Evolutionary conservation across 495 filamentous ascomycete species (phyloP), one percentile per base, ranked within the genome.

Genomic region (Neurospora sp.): DNA sequence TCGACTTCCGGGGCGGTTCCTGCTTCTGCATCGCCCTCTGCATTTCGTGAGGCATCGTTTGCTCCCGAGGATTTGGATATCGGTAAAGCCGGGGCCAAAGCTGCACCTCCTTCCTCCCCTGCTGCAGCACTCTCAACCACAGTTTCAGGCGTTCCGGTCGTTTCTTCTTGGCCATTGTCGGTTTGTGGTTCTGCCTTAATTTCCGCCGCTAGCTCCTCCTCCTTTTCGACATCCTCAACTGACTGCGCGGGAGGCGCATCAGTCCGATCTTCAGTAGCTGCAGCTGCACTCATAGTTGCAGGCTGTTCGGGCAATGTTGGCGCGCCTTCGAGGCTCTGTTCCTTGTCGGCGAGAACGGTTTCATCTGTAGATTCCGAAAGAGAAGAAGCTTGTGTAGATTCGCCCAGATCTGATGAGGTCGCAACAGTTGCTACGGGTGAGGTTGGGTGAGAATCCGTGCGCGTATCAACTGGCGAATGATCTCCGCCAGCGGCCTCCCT

Each of bases 361-460:
- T 87, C 85, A 46, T 87, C 86, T 7, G 86, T 86, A 27, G 84
- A 86, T 72, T 87, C 86, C 18, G 86, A 88, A 8, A 88, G 72
- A 0, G 87, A 89, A 1, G 87, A 89, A 23, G 87, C 86, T 72
- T 83, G 84, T 10, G 87, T 89, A 10, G 85, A 88, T 72, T 83
- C 83, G 8, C 85, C 84, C 74, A 84, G 79, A 71, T 88, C 87
- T 6, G 85, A 87, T 20, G 78, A 82, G 18, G 78, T 77, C 46
- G 80, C 84, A 39, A 82, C 74, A 23, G 78, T 77, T 48, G 80
- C 84, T 39, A 82, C 73, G 4, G 87, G 86, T 31, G 86, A 88
- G 27, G 84, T 76, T 3, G 86, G 84, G 75, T 84, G 84, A 10
- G 87, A 88, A 76, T 89, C 85, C n/a, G 78, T 77, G 23, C 74